Evolutionary conservation across 2,329 filamentous ascomycete genomes (phyloP).

Genomic region (Simplicillium aogashimaense): DNA sequence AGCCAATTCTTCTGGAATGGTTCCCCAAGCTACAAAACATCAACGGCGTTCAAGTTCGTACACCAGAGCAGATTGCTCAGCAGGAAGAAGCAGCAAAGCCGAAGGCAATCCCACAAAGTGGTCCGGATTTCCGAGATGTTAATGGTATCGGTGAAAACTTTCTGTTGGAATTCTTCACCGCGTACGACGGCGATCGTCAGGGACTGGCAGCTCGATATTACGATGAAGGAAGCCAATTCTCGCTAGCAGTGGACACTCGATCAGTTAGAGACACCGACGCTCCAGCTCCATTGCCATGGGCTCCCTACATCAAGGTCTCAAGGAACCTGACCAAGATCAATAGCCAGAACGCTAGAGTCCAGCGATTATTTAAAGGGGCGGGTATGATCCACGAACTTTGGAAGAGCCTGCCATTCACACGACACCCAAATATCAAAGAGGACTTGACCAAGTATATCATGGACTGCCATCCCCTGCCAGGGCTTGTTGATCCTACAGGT

Average conservation of each 20-base stretch:
- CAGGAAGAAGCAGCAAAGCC: slow-evolving; percentile 37
- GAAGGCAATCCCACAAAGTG: slow-evolving; percentile 50
- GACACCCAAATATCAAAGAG: slow-evolving; percentile 60
- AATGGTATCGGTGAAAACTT: slow-evolving; percentile 67
- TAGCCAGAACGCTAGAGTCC: slow-evolving; percentile 47
- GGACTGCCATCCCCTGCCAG: slow-evolving; percentile 67
- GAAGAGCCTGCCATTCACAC: slow-evolving; percentile 60
- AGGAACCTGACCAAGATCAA: slow-evolving; percentile 67
- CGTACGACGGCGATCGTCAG: slow-evolving; percentile 63
- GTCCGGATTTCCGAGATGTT: slow-evolving; percentile 65
- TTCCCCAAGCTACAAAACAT: slow-evolving; percentile 73
- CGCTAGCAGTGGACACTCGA: slow-evolving; percentile 58
- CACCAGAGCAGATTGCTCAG: slow-evolving; percentile 57
- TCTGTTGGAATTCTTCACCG: slow-evolving; percentile 60
- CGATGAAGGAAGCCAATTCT: slow-evolving; percentile 66
- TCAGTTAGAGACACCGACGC: slow-evolving; percentile 37
- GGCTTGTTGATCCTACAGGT: slow-evolving; percentile 59
- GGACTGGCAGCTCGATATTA: slow-evolving; percentile 59
- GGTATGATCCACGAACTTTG: slow-evolving; percentile 59
- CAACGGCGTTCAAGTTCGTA: slow-evolving; percentile 66
- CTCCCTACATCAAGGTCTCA: slow-evolving; percentile 65
- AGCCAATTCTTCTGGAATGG: slow-evolving; percentile 64
- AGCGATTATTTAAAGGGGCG: slow-evolving; percentile 55
- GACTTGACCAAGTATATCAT: slow-evolving; percentile 69
- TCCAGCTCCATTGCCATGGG: slow-evolving; percentile 50